Evolutionary conservation across 2,329 filamentous ascomycete species (phyloP), one percentile per base, ranked within the genome.

Genomic region (Aspergillus latus): DNA sequence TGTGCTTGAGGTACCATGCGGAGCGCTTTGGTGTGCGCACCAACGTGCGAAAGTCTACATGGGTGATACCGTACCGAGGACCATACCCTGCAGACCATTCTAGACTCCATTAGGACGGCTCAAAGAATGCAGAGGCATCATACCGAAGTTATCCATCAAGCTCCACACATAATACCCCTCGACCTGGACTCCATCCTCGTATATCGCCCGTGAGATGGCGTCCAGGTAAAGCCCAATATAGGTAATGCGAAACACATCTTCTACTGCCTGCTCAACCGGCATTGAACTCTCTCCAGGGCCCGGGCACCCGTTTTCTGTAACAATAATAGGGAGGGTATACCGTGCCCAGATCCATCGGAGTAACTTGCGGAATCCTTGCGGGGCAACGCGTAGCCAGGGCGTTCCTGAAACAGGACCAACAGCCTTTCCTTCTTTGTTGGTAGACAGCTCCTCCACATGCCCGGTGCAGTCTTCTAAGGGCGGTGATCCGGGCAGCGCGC

Each of bases 91-190:
- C 54, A 15, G 59, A 61, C 59, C 59, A 61, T 46, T 61, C 59
- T n/a, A n/a, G n/a, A n/a, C n/a, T n/a, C n/a, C n/a, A n/a, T n/a
- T n/a, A n/a, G n/a, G n/a, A n/a, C n/a, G n/a, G n/a, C n/a, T n/a
- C n/a, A n/a, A n/a, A n/a, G n/a, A n/a, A n/a, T n/a, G n/a, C n/a
- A n/a, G n/a, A n/a, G n/a, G n/a, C n/a, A n/a, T n/a, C n/a, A n/a
- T n/a, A 61, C 59, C 59, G 15, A 58, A 63, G 28, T 61, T 63
- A 48, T 61, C 62, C 57, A 60, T 58, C 11, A 62, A 45, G 39
- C 49, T 53, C 60, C 60, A 62, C 1, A 54, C 60, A 40, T 43
- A 60, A 34, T 60, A 62, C 2, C 58, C 58, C 11, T 28, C 21
- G 10, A 62, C 45, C 10, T 29, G 4, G 2, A 57, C 52, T 28